A percentile compares a stretch with the other conserved stretches of the same genome.
phyloP scores from a whole-genome alignment of 164 flowering plant genomes.

The Cinnamomum micranthum region DNA sequence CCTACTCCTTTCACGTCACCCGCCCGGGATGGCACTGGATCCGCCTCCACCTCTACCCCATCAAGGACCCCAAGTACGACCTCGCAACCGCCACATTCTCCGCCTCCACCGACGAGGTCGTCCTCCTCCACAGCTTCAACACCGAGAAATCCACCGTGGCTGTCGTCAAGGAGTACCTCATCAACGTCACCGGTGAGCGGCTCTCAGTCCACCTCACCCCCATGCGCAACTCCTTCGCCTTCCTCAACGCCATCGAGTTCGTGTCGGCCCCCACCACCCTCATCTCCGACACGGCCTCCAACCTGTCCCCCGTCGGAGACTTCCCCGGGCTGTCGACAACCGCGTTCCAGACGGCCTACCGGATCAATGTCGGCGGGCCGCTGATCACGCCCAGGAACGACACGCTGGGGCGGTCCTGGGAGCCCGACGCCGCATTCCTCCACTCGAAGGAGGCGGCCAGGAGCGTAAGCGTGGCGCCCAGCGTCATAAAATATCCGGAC shows the following conservation, averaged over 20 bases:
- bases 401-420: conserved; percentile 63
- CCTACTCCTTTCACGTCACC: conserved; percentile 44
- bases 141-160: conserved; percentile 13
- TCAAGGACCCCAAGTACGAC: conserved; percentile 32
- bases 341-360: conserved; percentile 36
- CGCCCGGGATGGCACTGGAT: conserved; percentile 73
- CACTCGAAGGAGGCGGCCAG: conserved; percentile 24
- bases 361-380: conserved; percentile 68
- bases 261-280: conserved; percentile 63
- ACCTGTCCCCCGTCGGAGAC: conserved; percentile 37
- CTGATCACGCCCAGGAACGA: conserved; percentile 49
- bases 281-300: conserved; percentile 36
- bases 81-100: conserved; percentile 41
- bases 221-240: conserved; percentile 45
- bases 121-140: conserved; percentile 45
- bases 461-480: conserved; percentile 32
- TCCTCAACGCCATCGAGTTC: conserved; percentile 68
- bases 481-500: conserved; percentile 35
- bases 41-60: conserved; percentile 62
- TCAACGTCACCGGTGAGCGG: conserved; percentile 40
- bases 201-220: conserved; percentile 46
- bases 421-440: conserved; percentile 34
- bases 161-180: conserved; percentile 48
- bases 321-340: conserved; percentile 30
- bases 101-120: conserved; percentile 39